phyloP scores from a whole-genome alignment of 169 alveolate genomes.

The Babesia microti region DNA sequence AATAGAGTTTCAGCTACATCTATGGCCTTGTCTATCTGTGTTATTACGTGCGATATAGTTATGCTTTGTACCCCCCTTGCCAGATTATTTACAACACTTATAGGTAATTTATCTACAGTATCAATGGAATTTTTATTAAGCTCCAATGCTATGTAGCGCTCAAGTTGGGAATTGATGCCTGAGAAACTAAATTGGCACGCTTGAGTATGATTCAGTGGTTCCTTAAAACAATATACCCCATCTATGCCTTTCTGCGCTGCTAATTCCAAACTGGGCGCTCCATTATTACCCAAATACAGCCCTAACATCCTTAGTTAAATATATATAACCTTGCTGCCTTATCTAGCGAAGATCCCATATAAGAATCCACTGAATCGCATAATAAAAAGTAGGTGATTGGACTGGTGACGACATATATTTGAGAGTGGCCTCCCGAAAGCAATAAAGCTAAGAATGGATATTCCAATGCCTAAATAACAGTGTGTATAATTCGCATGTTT shows the following conservation, averaged over 20 bases:
- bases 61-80: conserved; percentile 27
- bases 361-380: conserved; percentile 37
- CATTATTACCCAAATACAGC: conserved; percentile 19
- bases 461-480: conserved; percentile 8
- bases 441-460: conserved; percentile 44
- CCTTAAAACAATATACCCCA: conserved; percentile 12
- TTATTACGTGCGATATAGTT: not conserved
- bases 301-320: conserved; percentile 15
- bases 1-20: conserved; percentile 26
- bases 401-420: conserved; percentile 37
- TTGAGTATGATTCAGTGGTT: conserved; percentile 25
- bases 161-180: conserved; percentile 36
- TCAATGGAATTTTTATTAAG: conserved; percentile 7
- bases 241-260: conserved; percentile 10
- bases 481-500: not conserved
- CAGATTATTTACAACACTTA: conserved; percentile 17
- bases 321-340: conserved; percentile 30
- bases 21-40: conserved; percentile 24
- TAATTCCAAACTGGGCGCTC: conserved; percentile 39
- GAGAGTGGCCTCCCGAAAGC: conserved; percentile 62
- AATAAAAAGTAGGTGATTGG: conserved; percentile 32
- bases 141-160: not conserved
- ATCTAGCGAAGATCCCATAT: conserved; percentile 34
- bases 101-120: not conserved
- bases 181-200: conserved; percentile 38